Conservation (phyloP, 2,329 filamentous ascomycete genomes). For the Paecilomyces sp. region DNA sequence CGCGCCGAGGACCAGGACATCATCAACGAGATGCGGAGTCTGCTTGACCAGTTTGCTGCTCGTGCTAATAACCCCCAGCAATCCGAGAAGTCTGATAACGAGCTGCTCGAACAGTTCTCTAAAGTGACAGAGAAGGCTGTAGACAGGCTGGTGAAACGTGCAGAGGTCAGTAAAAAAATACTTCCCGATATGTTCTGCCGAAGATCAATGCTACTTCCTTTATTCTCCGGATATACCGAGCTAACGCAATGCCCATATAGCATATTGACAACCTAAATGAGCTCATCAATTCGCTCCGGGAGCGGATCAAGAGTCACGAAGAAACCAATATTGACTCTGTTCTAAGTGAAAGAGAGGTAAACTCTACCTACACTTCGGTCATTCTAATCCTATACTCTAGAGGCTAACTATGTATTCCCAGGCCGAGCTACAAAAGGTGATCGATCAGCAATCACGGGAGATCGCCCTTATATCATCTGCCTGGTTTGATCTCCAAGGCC, state of each 20-base stretch:
- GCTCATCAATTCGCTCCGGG: constrained; percentile 34
- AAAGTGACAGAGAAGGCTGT: constrained; percentile 51
- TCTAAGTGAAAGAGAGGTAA: constrained; percentile 31
- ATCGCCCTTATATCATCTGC: constrained; percentile 39
- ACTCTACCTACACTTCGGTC: background rate
- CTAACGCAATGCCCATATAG: constrained; percentile 13
- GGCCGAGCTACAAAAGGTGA: constrained; percentile 33
- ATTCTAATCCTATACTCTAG: background rate
- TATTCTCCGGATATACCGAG: background rate
- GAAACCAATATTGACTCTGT: constrained; percentile 29
- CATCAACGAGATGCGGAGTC: constrained; percentile 33
- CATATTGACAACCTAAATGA: constrained; percentile 38
- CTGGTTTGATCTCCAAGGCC: constrained; percentile 41
- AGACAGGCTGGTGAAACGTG: constrained; percentile 34
- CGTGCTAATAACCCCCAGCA: constrained; percentile 23
- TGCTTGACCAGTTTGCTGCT: constrained; percentile 32
- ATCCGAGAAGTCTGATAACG: constrained; percentile 28
- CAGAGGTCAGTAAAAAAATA: constrained; percentile 28
- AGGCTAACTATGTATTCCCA: constrained; percentile 8
- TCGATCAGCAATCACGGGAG: constrained; percentile 36
- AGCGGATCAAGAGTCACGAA: constrained; percentile 33
- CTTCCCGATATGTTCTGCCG: constrained; percentile 3
- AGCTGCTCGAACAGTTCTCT: constrained; percentile 38
- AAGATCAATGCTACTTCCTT: background rate
- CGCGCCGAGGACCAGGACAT: constrained; percentile 33